Conservation (phyloP, 441 rosid species). For the Euphorbia celastroides region DNA sequence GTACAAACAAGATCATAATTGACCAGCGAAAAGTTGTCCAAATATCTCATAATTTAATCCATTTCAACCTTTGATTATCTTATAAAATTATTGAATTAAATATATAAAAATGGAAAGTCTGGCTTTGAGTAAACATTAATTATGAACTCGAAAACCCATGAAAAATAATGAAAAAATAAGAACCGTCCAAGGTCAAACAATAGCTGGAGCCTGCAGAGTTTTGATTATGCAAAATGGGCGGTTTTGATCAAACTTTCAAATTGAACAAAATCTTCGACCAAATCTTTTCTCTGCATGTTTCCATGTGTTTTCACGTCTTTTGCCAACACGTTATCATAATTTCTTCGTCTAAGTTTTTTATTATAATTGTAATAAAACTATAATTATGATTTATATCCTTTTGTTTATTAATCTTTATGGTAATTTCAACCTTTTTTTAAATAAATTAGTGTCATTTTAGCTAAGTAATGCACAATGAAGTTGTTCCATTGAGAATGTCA, state of each 20-base stretch:
- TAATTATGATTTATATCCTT: too few relatives aligned
- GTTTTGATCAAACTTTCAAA: constrained; percentile 4
- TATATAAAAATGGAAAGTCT: background rate
- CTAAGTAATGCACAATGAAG: too few relatives aligned
- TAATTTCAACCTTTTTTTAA: too few relatives aligned
- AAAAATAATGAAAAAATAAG: background rate
- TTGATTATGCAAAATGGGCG: constrained; percentile 6
- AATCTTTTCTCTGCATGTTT: constrained; percentile 14
- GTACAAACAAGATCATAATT: background rate
- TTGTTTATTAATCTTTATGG: too few relatives aligned
- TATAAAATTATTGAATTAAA: background rate
- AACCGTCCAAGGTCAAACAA: constrained; percentile 2
- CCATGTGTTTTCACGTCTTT: constrained; percentile 2
- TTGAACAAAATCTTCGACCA: background rate
- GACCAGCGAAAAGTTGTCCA: background rate
- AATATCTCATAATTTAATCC: background rate
- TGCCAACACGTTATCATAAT: background rate
- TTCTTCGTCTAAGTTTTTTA: background rate
- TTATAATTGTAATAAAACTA: too few relatives aligned
- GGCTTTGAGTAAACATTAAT: constrained; percentile 6
- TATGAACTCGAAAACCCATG: background rate
- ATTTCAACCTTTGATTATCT: background rate
- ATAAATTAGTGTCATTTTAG: too few relatives aligned
- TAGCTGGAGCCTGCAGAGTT: background rate
- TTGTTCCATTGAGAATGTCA: too few relatives aligned